Evolutionary conservation across 2,329 filamentous ascomycete species (phyloP).

Genomic region (Leptographium radiaticola): DNA sequence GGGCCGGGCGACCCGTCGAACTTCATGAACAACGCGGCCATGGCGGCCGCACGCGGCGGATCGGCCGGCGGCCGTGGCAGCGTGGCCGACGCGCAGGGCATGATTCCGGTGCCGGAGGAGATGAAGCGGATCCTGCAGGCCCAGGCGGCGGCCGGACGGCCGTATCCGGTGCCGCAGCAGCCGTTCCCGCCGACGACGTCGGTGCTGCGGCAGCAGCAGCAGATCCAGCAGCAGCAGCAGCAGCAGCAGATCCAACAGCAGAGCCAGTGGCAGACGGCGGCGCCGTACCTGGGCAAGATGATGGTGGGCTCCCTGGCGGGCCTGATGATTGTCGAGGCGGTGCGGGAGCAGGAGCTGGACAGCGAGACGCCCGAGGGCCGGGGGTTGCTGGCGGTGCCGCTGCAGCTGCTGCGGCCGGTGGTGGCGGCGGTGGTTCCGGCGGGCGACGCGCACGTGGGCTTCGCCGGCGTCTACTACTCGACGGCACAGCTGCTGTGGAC

Average conservation of each 20-base stretch:
- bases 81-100: conserved; percentile 33
- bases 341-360: conserved; percentile 52
- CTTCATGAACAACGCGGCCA: conserved; percentile 4
- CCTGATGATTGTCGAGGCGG: conserved; percentile 79
- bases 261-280: conserved; percentile 39
- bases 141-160: conserved; percentile 40
- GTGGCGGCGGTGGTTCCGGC: conserved; percentile 20
- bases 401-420: conserved; percentile 39
- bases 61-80: conserved; percentile 21
- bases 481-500: conserved; percentile 32
- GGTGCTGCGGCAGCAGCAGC: conserved; percentile 34
- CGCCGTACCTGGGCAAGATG: conserved; percentile 56
- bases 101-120: conserved; percentile 54
- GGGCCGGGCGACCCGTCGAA: conserved; percentile 22
- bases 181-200: conserved; percentile 29
- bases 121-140: conserved; percentile 50
- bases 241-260: conserved; percentile 22
- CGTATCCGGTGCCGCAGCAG: conserved; percentile 31
- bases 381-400: conserved; percentile 39
- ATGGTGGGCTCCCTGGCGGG: conserved; percentile 90
- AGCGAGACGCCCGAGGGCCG: conserved; percentile 51
- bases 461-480: conserved; percentile 41
- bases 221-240: conserved; percentile 27
- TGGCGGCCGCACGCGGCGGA: conserved; percentile 22
- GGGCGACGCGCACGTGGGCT: conserved; percentile 29